These are phyloP conservation scores for Curvularia verruculosa DNA, from an alignment of 2,329 filamentous ascomycete species.

Conservation along the genomic window DNA sequence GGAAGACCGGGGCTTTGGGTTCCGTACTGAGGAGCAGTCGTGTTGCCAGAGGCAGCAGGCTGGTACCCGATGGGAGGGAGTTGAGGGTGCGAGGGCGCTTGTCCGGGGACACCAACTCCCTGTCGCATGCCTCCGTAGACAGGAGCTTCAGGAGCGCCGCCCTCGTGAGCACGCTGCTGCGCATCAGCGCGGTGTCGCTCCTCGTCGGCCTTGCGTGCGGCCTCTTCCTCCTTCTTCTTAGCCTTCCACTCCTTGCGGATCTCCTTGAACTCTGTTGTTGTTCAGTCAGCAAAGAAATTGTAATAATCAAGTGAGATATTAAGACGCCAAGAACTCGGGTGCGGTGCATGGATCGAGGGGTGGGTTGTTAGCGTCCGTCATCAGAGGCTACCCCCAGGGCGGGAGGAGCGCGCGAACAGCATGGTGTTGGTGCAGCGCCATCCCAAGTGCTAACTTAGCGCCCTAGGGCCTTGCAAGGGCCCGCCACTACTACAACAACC, in stretches of 20 bases:
- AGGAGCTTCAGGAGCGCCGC: slow-evolving; percentile 56
- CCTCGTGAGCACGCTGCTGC: slow-evolving; percentile 56
- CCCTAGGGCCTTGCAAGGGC: slow-evolving; percentile 35
- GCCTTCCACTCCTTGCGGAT: slow-evolving; percentile 99
- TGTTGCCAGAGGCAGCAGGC: slow-evolving; percentile 52
- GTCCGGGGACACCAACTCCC: slow-evolving; percentile 53
- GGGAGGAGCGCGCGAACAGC: slow-evolving; percentile 61
- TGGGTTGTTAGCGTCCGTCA: slow-evolving; percentile 53
- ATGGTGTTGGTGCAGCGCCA: slow-evolving; percentile 56
- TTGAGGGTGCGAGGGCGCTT: slow-evolving; percentile 55
- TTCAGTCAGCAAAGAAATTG: slow-evolving; percentile 42
- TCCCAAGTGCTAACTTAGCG: slow-evolving; percentile 44
- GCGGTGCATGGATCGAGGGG: slow-evolving; percentile 45
- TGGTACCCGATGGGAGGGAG: slow-evolving; percentile 60
- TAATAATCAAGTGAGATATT: slow-evolving; percentile 30
- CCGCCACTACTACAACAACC: slow-evolving; percentile 7
- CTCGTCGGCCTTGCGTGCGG: slow-evolving; percentile 85
- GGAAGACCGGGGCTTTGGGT: slow-evolving; percentile 54
- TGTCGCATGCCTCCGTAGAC: slow-evolving; percentile 54
- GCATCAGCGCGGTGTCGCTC: slow-evolving; percentile 76
- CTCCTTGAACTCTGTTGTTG: slow-evolving; percentile 87
- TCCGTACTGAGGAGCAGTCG: slow-evolving; percentile 54
- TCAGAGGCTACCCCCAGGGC: slow-evolving; percentile 52
- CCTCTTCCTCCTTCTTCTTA: slow-evolving; percentile 98
- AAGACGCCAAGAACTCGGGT: slow-evolving; percentile 41